A percentile compares a stretch with the other conserved stretches of the same genome.
Conservation (phyloP, 768 basidiomycete genomes). For the Hemileccinum rubropunctum region DNA sequence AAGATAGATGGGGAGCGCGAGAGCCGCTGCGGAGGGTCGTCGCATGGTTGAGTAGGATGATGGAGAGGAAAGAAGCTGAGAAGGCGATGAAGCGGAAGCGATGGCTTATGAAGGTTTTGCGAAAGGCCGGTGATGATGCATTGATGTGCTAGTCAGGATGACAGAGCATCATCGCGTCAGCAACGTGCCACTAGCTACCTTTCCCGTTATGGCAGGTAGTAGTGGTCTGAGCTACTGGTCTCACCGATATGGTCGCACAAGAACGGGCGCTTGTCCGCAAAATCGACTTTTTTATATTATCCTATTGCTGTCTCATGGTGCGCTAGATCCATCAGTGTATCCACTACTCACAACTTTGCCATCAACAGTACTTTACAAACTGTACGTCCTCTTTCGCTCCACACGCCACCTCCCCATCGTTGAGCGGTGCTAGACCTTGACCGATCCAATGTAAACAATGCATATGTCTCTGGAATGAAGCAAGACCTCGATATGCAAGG, state of each 20-base stretch:
- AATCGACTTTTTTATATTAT: constrained; percentile 65
- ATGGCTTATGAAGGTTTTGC: constrained; percentile 12
- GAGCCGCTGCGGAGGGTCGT: constrained; percentile 5
- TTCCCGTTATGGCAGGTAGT: neutral
- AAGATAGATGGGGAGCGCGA: neutral
- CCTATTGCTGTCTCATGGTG: constrained; percentile 71
- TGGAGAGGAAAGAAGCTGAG: neutral
- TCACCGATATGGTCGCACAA: constrained; percentile 1
- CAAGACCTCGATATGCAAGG: constrained; percentile 67
- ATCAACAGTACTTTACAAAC: constrained; percentile 58
- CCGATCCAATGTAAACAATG: constrained; percentile 66
- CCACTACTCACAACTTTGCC: no score
- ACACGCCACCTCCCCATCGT: neutral
- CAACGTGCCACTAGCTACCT: constrained; percentile 4
- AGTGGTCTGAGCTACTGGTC: no score
- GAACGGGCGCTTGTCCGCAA: constrained; percentile 58
- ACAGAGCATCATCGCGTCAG: constrained; percentile 14
- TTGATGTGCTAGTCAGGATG: neutral
- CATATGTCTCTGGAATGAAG: constrained; percentile 78
- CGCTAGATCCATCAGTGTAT: neutral
- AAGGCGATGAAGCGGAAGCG: neutral
- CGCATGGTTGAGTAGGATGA: neutral
- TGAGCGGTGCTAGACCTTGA: constrained; percentile 48
- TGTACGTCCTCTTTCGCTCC: constrained; percentile 36
- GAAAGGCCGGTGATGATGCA: no score